Evolutionary conservation across 352 stramenopile genomes (phyloP).

Genomic region (Elongisporangium anandrum): DNA sequence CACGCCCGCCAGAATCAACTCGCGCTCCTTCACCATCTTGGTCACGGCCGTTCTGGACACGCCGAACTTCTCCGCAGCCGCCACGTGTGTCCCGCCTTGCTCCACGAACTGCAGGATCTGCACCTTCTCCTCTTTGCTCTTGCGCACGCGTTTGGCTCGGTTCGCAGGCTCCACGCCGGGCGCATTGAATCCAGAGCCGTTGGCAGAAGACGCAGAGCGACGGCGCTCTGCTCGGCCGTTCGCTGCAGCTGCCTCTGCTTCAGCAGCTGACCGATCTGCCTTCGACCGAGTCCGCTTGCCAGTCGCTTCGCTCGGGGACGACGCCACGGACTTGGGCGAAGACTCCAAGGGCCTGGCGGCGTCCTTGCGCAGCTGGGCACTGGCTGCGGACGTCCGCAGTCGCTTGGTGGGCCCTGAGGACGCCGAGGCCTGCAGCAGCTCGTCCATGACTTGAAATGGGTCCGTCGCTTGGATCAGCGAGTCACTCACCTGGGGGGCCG

Average conservation of each 20-base stretch:
- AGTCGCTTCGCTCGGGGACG: slow-evolving; percentile 7
- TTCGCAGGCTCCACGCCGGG: neutral
- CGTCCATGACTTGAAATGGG: slow-evolving; percentile 6
- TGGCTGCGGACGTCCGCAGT: slow-evolving; percentile 5
- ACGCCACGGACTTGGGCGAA: neutral
- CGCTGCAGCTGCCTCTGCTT: neutral
- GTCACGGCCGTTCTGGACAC: slow-evolving; percentile 50
- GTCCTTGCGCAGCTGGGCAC: slow-evolving; percentile 2
- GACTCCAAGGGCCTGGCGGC: neutral
- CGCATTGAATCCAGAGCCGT: slow-evolving; percentile 6
- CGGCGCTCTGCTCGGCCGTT: slow-evolving; percentile 13
- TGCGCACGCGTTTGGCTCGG: slow-evolving; percentile 35
- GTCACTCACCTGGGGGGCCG: neutral
- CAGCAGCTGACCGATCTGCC: neutral
- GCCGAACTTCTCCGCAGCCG: slow-evolving; percentile 50
- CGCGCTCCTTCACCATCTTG: slow-evolving; percentile 59
- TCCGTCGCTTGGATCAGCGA: neutral
- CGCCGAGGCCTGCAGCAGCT: slow-evolving; percentile 13
- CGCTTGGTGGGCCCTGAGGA: slow-evolving; percentile 6
- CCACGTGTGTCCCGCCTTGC: slow-evolving; percentile 35
- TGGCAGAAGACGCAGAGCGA: neutral
- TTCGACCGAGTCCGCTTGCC: slow-evolving; percentile 2
- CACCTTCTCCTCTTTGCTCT: slow-evolving; percentile 46
- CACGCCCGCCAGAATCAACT: slow-evolving; percentile 20
- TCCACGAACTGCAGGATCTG: slow-evolving; percentile 52